Percentiles rank a stretch among this genome's conserved stretches.
Evolutionary conservation across 1,284 basidiomycete genomes (phyloP).

Genomic region (Clitocybe nebularis): DNA sequence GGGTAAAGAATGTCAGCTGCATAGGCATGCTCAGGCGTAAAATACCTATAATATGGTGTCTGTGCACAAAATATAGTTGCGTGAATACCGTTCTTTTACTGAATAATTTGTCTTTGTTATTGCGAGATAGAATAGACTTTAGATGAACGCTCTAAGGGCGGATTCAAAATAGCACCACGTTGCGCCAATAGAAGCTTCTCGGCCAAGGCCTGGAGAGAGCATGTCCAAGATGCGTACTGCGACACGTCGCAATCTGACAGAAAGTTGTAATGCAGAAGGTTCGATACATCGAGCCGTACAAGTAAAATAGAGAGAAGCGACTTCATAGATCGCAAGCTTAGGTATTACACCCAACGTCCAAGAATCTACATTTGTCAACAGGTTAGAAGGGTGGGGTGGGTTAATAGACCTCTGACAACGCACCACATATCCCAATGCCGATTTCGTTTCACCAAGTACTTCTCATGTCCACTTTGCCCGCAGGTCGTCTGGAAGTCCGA

Average conservation of each 20-base stretch:
- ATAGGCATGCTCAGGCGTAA: neutral
- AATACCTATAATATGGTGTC: neutral
- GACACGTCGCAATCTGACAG: too few species aligned
- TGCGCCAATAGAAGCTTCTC: too few species aligned
- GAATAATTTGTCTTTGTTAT: neutral
- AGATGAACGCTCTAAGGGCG: too few species aligned
- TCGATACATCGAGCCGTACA: neutral
- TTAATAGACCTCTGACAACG: neutral
- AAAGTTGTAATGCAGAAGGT: too few species aligned
- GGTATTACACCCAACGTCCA: neutral
- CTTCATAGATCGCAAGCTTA: neutral
- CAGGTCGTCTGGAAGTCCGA: constrained; percentile 13
- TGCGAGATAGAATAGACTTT: neutral
- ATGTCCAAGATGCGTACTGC: too few species aligned
- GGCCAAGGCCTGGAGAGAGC: too few species aligned
- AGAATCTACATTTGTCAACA: neutral
- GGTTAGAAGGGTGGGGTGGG: neutral
- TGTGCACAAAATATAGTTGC: neutral
- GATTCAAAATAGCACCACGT: too few species aligned
- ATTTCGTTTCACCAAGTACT: neutral
- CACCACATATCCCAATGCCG: too few species aligned
- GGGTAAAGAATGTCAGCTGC: neutral
- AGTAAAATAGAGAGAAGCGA: neutral
- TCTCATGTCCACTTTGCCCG: constrained; percentile 9
- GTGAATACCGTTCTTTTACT: neutral